Percentiles rank a stretch among this genome's conserved stretches.
Evolutionary conservation across 345 rosid species (phyloP).

Genomic region (Sapria himalayana): DNA sequence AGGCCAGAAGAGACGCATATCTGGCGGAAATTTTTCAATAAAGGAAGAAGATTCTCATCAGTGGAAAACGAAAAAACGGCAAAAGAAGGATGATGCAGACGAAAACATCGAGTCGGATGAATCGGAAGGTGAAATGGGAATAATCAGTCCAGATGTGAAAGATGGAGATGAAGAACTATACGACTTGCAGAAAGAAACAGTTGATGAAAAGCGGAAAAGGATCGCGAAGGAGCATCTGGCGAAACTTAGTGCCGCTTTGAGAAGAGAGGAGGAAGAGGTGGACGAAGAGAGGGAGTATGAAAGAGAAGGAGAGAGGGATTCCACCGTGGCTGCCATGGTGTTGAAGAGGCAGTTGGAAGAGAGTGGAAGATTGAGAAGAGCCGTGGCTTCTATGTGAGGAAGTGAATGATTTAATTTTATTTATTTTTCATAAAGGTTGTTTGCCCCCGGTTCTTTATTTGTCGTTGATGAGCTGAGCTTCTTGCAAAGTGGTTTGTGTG

Average conservation of each 20-base stretch:
- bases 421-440: no score
- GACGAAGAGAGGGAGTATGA: slow-evolving; percentile 25
- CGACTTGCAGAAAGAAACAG: slow-evolving; percentile 41
- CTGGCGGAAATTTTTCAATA: no score
- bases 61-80: slow-evolving; percentile 25
- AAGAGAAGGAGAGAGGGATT: slow-evolving; percentile 38
- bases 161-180: slow-evolving; percentile 12
- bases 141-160: slow-evolving; percentile 10
- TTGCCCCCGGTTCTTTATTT: no score
- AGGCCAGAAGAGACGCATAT: no score
- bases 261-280: slow-evolving; percentile 18
- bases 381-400: slow-evolving; percentile 51
- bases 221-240: slow-evolving; percentile 32
- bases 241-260: slow-evolving; percentile 19
- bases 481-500: no score
- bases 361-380: slow-evolving; percentile 58
- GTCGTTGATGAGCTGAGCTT: no score
- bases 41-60: no score
- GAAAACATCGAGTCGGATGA: slow-evolving; percentile 45
- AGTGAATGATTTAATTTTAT: not conserved
- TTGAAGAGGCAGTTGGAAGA: slow-evolving; percentile 79
- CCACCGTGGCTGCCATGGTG: slow-evolving; percentile 37
- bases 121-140: slow-evolving; percentile 26
- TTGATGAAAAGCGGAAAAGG: slow-evolving; percentile 54
- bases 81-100: slow-evolving; percentile 20